phyloP scores from a whole-genome alignment of 2,329 filamentous ascomycete species.

The Hymenoscyphus repandus region DNA sequence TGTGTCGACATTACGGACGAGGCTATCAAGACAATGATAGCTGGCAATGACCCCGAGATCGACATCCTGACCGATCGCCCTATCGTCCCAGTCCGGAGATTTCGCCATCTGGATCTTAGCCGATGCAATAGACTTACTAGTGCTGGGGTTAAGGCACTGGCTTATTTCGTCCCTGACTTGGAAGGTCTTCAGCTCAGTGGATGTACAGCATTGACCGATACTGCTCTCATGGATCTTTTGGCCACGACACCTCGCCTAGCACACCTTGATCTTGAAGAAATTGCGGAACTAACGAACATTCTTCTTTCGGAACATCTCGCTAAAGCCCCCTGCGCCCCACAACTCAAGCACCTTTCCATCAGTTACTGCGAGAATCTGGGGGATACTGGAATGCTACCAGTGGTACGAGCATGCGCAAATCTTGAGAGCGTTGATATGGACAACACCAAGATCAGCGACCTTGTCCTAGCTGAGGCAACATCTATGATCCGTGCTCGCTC shows the following conservation, averaged over 20 bases:
- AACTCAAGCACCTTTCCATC: constrained; percentile 75
- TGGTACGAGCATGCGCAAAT: constrained; percentile 68
- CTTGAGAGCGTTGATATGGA: constrained; percentile 78
- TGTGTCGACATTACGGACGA: constrained; percentile 75
- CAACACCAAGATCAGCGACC: constrained; percentile 85
- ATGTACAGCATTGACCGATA: constrained; percentile 69
- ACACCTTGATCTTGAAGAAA: constrained; percentile 84
- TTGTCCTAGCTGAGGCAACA: constrained; percentile 79
- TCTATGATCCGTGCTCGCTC: constrained; percentile 67
- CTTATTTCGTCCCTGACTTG: constrained; percentile 69
- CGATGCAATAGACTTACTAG: constrained; percentile 72
- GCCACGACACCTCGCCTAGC: constrained; percentile 72
- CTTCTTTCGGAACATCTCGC: constrained; percentile 68
- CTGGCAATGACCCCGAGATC: constrained; percentile 70
- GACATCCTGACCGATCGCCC: constrained; percentile 75
- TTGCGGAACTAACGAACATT: constrained; percentile 70
- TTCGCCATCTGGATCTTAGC: constrained; percentile 82
- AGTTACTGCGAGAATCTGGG: constrained; percentile 85
- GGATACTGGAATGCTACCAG: constrained; percentile 75
- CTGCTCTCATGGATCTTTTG: constrained; percentile 65
- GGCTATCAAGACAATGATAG: constrained; percentile 66
- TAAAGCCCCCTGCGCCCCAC: constrained; percentile 65
- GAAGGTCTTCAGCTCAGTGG: constrained; percentile 81
- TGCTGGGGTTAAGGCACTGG: constrained; percentile 63
- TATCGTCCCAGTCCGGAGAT: constrained; percentile 68